These are phyloP conservation scores for Aspergillus quadricinctus DNA, from an alignment of 2,329 filamentous ascomycete genomes.

Conservation along the genomic window DNA sequence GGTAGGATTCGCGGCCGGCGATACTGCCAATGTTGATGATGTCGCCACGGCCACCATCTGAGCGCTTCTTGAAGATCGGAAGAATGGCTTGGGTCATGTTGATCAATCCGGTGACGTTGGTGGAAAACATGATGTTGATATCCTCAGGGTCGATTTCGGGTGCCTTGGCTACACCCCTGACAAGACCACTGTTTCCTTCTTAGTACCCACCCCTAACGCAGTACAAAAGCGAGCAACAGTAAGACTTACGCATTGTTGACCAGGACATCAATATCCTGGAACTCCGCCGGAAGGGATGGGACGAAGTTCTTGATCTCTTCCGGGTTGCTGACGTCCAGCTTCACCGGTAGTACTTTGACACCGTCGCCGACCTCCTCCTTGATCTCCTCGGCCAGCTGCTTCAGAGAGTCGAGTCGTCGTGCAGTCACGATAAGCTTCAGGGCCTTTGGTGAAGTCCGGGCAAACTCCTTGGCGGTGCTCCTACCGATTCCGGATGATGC, in stretches of 20 bases:
- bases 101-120: constrained; percentile 92
- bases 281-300: constrained; percentile 69
- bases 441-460: constrained; percentile 72
- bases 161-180: constrained; percentile 80
- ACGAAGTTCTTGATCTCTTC: constrained; percentile 72
- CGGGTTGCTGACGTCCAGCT: constrained; percentile 81
- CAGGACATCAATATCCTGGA: constrained; percentile 77
- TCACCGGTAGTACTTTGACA: constrained; percentile 75
- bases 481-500: constrained; percentile 88
- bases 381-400: constrained; percentile 73
- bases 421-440: constrained; percentile 85
- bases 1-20: constrained; percentile 82
- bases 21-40: constrained; percentile 95
- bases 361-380: constrained; percentile 69
- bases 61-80: constrained; percentile 68
- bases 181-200: constrained; percentile 62
- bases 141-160: constrained; percentile 79
- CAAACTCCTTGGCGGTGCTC: constrained; percentile 78
- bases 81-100: constrained; percentile 93
- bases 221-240: constrained; percentile 53
- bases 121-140: constrained; percentile 81
- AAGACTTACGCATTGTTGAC: constrained; percentile 93
- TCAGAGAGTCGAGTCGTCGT: constrained; percentile 73
- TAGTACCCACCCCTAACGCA: background rate
- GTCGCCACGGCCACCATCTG: constrained; percentile 73